Base-by-base conservation (phyloP, 225 moss, liverwort and hornwort genomes). In the Bryum argenteum region DNA sequence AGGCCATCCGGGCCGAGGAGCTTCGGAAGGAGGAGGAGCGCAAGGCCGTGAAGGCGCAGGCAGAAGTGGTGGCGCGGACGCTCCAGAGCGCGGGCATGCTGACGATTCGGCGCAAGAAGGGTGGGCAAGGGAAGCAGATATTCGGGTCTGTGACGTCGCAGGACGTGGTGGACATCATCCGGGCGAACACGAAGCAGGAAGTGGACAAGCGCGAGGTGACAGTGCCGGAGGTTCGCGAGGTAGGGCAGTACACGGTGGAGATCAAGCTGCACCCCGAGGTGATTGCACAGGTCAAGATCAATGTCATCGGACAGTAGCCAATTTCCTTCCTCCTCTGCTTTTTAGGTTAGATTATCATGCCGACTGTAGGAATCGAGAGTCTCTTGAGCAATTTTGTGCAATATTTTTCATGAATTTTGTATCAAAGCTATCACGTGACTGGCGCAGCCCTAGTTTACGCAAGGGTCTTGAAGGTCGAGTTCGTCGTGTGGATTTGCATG, bases 121-220 rank as follows among this genome's bases (percentile, higher is more conserved):
- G 93, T 54, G 97, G 97, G 9, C 93, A 91, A 58, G 97, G 97
- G 53, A 97, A 92, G 75, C 94, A 85, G 58, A 97, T 97, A 6
- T 97, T 97, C 47, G 97, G 97, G 63, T 88, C 91, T 61, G 94
- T 97, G 11, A 97, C 97, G 9, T 83, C 94, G 42, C 91, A 97
- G 79, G 97, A 97, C 63, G 84, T 97, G 64, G 87, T 94, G 71
- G 97, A 97, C 66, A 88, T 97, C 61, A 83, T 97, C 48, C 83
- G 85, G 52, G 84, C 90, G 21, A 94, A 97, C 74, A 90, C 97
- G 63, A 81, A 89, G 85, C 75, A 73, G 82, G 94, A 97, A 42
- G 86, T 97, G 54, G 97, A 97, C 69, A 97, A 97, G 80, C 81
- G 94, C 60, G 90, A 92, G 79, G 91, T 97, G 52, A 91, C 97